Base-by-base conservation (phyloP, 2,329 filamentous ascomycete genomes). In the Aspergillus ochraceus region DNA sequence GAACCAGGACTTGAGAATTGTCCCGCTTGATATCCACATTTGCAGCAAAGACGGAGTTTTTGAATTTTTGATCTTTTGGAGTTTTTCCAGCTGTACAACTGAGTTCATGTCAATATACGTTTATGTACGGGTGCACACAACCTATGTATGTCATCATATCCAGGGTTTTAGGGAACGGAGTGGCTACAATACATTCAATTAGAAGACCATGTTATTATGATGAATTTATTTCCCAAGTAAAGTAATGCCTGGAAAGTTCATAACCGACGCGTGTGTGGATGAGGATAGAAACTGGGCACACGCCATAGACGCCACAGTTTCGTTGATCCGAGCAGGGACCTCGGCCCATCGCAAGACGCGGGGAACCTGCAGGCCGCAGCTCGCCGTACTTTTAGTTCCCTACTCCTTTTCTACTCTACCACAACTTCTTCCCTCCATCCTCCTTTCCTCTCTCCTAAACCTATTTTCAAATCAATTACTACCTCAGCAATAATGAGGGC, bases 401-500 rank as follows among this genome's bases (percentile, higher is more conserved):
- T 4, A 30, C 46, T 14, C 50, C 14, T 42, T 42, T 42, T 42
- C 36, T n/a, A 12, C 32, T 17, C 14, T 12, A 12, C 32, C 17
- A 6, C 36, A 8, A 6, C 36, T n/a, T 42, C 36, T 42, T 42
- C 19, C 20, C 52, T 24, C 22, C n/a, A 19, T 20, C 24, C 22
- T 14, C 14, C 45, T 52, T 11, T 24, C 32, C 36, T 32, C 2
- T 30, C 11, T 20, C 22, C 42, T 42, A 32, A 36, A 36, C 3
- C 6, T 4, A 14, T 24, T 24, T 14, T 17, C 30, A 29, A 36
- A 47, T 50, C 36, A 4, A 49, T 26, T 52, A 42, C 46, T 14
- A 46, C 26, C 42, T 32, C 24, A 32, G 26, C 49, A 1, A 19
- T n/a, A 69, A 87, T 94, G 90, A 87, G 86, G 68, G 91, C 86